Conservation (phyloP, 257 asterid species). For the Capsicum pubescens region DNA sequence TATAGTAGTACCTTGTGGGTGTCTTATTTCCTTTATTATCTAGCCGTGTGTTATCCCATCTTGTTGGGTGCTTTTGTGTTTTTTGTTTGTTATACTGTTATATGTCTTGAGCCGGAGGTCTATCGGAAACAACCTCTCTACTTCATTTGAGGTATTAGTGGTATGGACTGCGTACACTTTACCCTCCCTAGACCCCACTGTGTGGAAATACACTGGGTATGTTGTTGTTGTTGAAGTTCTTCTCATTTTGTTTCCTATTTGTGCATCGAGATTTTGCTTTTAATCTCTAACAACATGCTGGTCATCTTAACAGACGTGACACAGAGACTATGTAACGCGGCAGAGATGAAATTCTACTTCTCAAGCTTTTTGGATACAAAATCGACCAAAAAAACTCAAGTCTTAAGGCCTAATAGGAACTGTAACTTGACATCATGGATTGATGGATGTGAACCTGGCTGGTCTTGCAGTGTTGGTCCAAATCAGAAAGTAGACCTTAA, state of each 20-base stretch:
- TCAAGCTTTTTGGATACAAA: slow-evolving; percentile 66
- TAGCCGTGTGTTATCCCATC: no score
- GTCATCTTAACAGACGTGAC: slow-evolving; percentile 71
- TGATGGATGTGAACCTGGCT: slow-evolving; percentile 99
- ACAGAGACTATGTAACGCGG: slow-evolving; percentile 89
- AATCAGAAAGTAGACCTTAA: slow-evolving; percentile 71
- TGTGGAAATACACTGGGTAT: no score
- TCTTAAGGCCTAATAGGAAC: slow-evolving; percentile 81
- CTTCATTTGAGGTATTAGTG: no score
- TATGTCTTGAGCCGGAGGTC: no score
- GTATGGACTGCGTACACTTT: no score
- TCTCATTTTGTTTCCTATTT: background rate
- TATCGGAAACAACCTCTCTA: no score
- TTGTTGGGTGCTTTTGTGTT: no score
- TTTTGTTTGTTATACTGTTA: no score
- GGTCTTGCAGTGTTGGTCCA: slow-evolving; percentile 72
- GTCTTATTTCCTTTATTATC: no score
- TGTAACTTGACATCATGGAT: slow-evolving; percentile 89
- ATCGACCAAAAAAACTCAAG: slow-evolving; percentile 56
- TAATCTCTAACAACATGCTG: slow-evolving; percentile 36
- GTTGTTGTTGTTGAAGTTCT: background rate
- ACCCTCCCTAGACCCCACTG: no score
- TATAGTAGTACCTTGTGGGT: no score
- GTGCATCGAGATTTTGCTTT: background rate
- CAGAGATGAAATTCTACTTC: slow-evolving; percentile 93